Evolutionary conservation across 768 basidiomycete species (phyloP).

Genomic region (Leucocoprinus leucothites): DNA sequence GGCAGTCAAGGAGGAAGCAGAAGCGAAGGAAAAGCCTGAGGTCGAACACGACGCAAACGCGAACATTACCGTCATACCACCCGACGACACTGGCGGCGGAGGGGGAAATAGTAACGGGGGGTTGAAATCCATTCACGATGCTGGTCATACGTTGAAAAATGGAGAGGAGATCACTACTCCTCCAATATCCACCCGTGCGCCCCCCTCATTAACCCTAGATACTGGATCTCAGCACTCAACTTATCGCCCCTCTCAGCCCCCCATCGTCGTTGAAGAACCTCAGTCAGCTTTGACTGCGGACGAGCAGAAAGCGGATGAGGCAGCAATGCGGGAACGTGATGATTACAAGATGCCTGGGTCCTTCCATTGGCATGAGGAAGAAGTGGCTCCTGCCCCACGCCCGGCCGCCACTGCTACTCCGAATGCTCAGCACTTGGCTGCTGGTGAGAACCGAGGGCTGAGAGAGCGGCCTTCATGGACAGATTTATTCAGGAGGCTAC

Average conservation of each 20-base stretch:
- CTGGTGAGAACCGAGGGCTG: not conserved
- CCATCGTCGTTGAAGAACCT: conserved; percentile 1
- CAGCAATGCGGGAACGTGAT: not conserved
- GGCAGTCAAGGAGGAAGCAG: conserved; percentile 23
- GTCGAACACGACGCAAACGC: not conserved
- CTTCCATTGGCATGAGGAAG: conserved; percentile 1
- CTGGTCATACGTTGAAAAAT: too few relatives aligned
- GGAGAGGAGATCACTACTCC: too few relatives aligned
- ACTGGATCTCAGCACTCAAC: too few relatives aligned
- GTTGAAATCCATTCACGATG: too few relatives aligned
- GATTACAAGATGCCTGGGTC: conserved; percentile 4
- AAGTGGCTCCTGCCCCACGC: not conserved
- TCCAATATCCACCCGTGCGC: too few relatives aligned
- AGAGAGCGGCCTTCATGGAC: not conserved
- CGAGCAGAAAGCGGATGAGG: not conserved
- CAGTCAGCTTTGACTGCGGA: not conserved
- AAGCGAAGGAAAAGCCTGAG: conserved; percentile 15
- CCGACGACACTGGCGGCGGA: not conserved
- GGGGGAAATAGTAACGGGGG: too few relatives aligned
- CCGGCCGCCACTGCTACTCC: too few relatives aligned
- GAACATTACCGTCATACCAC: not conserved
- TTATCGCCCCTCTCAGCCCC: not conserved
- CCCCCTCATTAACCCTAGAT: too few relatives aligned
- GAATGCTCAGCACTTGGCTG: not conserved
- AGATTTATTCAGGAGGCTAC: not conserved